Conservation (phyloP, 1,139 yeast genomes). For the Geotrichum reessii region DNA sequence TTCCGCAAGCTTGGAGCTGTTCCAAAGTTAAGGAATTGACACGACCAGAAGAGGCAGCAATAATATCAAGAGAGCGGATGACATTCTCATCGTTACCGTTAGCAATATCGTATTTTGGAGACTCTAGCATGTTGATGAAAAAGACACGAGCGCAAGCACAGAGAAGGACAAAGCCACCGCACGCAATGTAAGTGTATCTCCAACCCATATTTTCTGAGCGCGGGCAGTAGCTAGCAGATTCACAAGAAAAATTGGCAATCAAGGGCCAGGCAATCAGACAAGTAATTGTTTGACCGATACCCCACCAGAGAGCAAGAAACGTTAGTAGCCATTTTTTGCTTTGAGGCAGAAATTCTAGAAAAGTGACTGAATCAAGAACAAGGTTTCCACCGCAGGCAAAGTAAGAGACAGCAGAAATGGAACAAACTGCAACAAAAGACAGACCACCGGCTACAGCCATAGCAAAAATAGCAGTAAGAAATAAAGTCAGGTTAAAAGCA, state of each 20-base stretch:
- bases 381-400: constrained; percentile 50
- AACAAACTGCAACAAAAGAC: constrained; percentile 43
- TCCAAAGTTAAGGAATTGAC: constrained; percentile 35
- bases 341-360: constrained; percentile 53
- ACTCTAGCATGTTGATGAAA: constrained; percentile 46
- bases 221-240: constrained; percentile 40
- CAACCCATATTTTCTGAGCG: constrained; percentile 50
- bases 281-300: constrained; percentile 55
- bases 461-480: constrained; percentile 49
- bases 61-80: constrained; percentile 24
- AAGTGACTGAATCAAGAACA: constrained; percentile 55
- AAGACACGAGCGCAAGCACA: constrained; percentile 47
- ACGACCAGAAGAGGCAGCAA: constrained; percentile 26
- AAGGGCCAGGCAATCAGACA: constrained; percentile 54
- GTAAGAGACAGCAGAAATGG: constrained; percentile 41
- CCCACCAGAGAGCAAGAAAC: constrained; percentile 57
- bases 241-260: constrained; percentile 47
- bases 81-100: constrained; percentile 50
- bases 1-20: constrained; percentile 43
- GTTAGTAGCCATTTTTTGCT: constrained; percentile 51
- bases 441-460: constrained; percentile 51
- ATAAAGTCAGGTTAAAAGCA: constrained; percentile 51
- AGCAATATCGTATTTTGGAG: constrained; percentile 53
- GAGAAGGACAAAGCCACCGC: constrained; percentile 49
- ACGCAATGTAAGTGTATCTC: constrained; percentile 53